Evolutionary conservation across 2,329 filamentous ascomycete species (phyloP), one percentile per base, ranked within the genome.

Genomic region (Cladosporium sp.): DNA sequence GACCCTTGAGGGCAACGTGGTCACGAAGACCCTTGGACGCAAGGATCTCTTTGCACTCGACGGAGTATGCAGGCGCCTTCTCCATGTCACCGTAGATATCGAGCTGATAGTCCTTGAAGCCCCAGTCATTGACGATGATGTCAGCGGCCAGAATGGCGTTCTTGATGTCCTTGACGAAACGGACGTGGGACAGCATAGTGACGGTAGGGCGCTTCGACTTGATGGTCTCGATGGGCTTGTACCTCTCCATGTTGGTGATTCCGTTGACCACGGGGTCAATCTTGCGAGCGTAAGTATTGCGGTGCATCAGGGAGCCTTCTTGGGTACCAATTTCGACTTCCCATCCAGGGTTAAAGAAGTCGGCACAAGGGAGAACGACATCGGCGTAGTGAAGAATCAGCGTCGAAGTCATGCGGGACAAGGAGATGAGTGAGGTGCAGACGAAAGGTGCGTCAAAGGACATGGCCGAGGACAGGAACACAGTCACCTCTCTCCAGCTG

Each of bases 211-310:
- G 71, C 45, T 74, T 67, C 19, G 70, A 71, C 48, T 73, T 66
- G 56, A 80, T 77, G 47, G 75, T 71, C 55, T 79, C 71, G 30
- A 80, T 75, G 0, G 79, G 79, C 22, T 74, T 65, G 62, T 81
- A 82, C 51, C 73, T 75, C 44, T 78, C 76, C 76, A 79, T 80
- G 60, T 82, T 76, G 51, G 74, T 75, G 56, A 82, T 80, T 39
- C 79, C 79, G 58, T 82, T 82, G 56, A 82, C 78, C 15, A 82
- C 77, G 5, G 80, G 79, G 54, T 82, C 78, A 37, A 83, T 76
- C 61, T 80, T 80, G 49, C 77, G 70, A 45, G 68, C 69, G 66
- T 79, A 80, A 7, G 68, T 68, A 43, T 74, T 75, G 50, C 75
- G 72, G 59, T 78, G 76, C 60, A 75, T 71, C 37, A 80, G 70